Evolutionary conservation across 2,329 filamentous ascomycete genomes (phyloP), one percentile per base, ranked within the genome.

Genomic region (Aspergillus phoenicis): DNA sequence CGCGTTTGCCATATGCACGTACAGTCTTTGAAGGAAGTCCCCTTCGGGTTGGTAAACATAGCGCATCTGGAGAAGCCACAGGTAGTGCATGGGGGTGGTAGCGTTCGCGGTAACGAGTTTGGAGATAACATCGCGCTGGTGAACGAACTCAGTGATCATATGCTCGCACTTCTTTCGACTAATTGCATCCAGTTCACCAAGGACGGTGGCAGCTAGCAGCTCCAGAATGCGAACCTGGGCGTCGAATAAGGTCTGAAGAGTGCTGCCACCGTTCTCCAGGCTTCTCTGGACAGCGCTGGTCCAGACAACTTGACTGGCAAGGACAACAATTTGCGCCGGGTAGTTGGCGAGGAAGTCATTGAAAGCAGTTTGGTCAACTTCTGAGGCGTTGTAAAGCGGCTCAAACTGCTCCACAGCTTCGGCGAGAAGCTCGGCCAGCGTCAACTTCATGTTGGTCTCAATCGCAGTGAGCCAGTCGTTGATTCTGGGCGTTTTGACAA

Each of bases 401-500:
- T 87, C 87, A 70, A 96, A 99, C 58, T 90, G 87, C 38, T 91
- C 87, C 41, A 96, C 85, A 2, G 95, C 94, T 74, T 98, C 93
- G 2, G 89, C 88, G 30, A 99, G 84, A 28, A 97, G 83, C 75
- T 98, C 94, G 0, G 95, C 95, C 17, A 99, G 85, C 0, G 95
- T 97, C 36, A 88, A 84, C 77, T 97, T 97, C 93, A 99, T 98
- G 66, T 90, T 96, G 61, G 82, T 88, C 76, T 99, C 95, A 33
- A 99, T 82, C 4, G 96, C 88, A 30, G 91, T 90, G n/a, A 99
- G 84, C 95, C 95, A 99, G 77, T 99, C 95, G 71, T 99, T 99
- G 82, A 99, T 97, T 70, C 92, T 91, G 0, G 96, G 96, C 1
- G 92, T 96, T 78, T 97, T 97, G 69, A 92, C 85, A 52, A 99